Conservation (phyloP, 345 rosid genomes). For the Alliaria petiolata region DNA sequence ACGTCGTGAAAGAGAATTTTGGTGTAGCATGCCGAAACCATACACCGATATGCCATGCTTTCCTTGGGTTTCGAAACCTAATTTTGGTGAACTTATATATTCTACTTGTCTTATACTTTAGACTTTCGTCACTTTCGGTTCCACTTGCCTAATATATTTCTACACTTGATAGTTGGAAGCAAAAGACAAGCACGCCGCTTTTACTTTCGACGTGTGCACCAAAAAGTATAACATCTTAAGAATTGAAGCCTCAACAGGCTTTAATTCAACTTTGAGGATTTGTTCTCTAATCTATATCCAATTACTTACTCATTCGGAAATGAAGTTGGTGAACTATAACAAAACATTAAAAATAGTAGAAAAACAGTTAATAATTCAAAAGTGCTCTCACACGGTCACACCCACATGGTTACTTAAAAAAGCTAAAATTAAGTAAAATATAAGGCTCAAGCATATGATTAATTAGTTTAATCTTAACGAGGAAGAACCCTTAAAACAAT, state of each 20-base stretch:
- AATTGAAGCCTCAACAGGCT: neutral
- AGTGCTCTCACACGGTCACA: neutral
- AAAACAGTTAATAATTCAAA: conserved; percentile 12
- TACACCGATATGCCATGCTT: too few relatives aligned
- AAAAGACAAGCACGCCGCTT: conserved; percentile 15
- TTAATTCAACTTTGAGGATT: neutral
- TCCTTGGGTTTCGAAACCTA: too few relatives aligned
- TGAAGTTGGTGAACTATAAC: neutral
- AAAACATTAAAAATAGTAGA: neutral
- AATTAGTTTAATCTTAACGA: conserved; percentile 26
- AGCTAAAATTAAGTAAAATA: conserved; percentile 9
- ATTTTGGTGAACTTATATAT: too few relatives aligned
- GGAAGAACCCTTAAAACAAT: conserved; percentile 19
- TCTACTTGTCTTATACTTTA: neutral
- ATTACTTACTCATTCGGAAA: neutral
- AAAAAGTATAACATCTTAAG: neutral
- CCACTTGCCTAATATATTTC: neutral
- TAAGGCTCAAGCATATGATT: conserved; percentile 1
- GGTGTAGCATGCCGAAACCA: too few relatives aligned
- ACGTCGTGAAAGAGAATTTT: too few relatives aligned
- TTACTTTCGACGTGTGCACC: conserved; percentile 21
- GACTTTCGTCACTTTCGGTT: conserved; percentile 6
- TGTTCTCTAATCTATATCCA: neutral
- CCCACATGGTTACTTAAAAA: conserved; percentile 23
- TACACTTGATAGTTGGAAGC: conserved; percentile 1